Percentiles rank a stretch among this genome's conserved stretches.
Conservation (phyloP, 768 basidiomycete species). For the Kwoniella heveanensis region DNA sequence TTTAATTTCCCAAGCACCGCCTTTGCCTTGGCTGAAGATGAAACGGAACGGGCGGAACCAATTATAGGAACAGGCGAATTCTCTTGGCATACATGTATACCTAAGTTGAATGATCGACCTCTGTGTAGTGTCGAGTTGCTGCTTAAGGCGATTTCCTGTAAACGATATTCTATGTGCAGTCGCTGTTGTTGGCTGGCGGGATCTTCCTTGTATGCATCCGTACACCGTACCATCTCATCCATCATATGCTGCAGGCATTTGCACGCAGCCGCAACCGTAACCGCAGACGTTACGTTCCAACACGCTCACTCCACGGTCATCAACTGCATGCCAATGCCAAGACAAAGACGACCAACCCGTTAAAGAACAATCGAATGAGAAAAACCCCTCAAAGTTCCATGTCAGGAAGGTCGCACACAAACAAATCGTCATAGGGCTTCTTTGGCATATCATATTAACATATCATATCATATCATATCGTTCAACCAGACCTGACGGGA, state of each 20-base stretch:
- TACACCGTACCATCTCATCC: no score
- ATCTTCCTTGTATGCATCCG: no score
- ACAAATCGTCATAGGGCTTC: neutral
- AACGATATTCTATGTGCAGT: no score
- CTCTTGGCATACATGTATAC: neutral
- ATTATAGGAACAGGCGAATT: neutral
- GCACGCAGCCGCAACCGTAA: no score
- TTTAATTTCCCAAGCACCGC: neutral
- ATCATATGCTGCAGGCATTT: no score
- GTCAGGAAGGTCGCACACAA: neutral
- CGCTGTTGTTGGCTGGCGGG: no score
- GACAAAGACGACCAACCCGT: neutral
- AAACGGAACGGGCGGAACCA: slow-evolving; percentile 1
- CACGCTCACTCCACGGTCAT: neutral
- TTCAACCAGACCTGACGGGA: neutral
- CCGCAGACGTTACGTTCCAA: no score
- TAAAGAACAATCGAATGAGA: neutral
- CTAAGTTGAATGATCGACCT: neutral
- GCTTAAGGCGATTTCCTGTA: neutral
- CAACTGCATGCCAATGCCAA: neutral
- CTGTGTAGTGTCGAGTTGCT: neutral
- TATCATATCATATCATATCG: neutral
- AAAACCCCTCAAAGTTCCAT: neutral
- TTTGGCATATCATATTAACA: neutral
- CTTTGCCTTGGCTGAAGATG: neutral